These are phyloP conservation scores for Zoysia pacifica DNA, from an alignment of 176 grass and related monocot genomes.

Conservation along the genomic window DNA sequence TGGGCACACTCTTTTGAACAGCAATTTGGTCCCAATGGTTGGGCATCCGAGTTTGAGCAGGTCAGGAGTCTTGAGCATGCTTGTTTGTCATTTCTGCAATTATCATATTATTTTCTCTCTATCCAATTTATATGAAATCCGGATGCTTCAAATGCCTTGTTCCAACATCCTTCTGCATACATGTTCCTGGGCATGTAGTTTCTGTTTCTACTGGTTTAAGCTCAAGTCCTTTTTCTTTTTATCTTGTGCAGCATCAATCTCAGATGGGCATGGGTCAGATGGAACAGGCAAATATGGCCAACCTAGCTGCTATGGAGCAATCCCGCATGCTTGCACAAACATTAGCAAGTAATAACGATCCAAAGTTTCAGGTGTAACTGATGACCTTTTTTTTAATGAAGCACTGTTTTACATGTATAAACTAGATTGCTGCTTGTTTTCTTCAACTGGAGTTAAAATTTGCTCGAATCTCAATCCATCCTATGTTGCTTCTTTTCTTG, in stretches of 20 bases:
- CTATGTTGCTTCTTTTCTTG: conserved; percentile 14
- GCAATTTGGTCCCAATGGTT: conserved; percentile 90
- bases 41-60: conserved; percentile 98
- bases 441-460: conserved; percentile 20
- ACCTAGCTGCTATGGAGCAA: conserved; percentile 87
- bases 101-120: conserved; percentile 7
- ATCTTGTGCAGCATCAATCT: conserved; percentile 68
- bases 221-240: conserved; percentile 19
- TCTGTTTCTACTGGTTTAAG: conserved; percentile 26
- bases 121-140: conserved; percentile 5
- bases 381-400: conserved; percentile 23
- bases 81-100: conserved; percentile 23
- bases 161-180: conserved; percentile 30
- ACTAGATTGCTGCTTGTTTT: conserved; percentile 18
- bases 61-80: conserved; percentile 41
- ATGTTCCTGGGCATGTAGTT: conserved; percentile 32
- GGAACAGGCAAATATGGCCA: conserved; percentile 57
- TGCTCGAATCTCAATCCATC: conserved; percentile 29
- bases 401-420: conserved; percentile 28
- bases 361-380: conserved; percentile 93
- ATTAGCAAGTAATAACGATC: conserved; percentile 79
- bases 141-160: conserved; percentile 1
- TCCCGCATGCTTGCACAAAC: conserved; percentile 94
- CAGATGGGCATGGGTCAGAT: conserved; percentile 74
- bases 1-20: conserved; percentile 94